These are phyloP conservation scores for Sutorius australiensis DNA, from an alignment of 768 basidiomycete genomes.

Conservation along the genomic window DNA sequence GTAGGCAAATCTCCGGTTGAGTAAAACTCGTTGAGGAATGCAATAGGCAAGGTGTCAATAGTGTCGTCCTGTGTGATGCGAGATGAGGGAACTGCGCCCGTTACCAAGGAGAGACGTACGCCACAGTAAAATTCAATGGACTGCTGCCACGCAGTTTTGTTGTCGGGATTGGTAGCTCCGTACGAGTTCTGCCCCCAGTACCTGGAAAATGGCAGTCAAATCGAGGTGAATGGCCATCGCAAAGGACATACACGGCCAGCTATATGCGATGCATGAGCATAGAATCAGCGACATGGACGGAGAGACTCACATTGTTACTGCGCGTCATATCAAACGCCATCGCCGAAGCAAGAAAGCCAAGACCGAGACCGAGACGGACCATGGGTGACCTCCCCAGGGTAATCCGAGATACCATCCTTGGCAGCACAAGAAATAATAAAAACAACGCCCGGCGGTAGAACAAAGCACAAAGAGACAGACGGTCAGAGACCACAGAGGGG, in stretches of 20 bases:
- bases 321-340: slow-evolving; percentile 26
- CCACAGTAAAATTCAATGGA: slow-evolving; percentile 32
- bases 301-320: slow-evolving; percentile 23
- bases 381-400: neutral
- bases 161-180: slow-evolving; percentile 24
- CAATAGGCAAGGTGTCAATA: slow-evolving; percentile 58
- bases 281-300: neutral
- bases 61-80: slow-evolving; percentile 42
- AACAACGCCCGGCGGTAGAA: neutral
- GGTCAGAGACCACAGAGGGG: neutral
- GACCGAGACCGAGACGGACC: slow-evolving; percentile 13
- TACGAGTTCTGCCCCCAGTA: slow-evolving; percentile 39
- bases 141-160: slow-evolving; percentile 29
- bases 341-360: slow-evolving; percentile 11
- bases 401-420: slow-evolving; percentile 11
- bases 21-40: slow-evolving; percentile 60
- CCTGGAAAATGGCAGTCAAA: slow-evolving; percentile 6
- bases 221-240: neutral
- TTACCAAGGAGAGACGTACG: slow-evolving; percentile 7
- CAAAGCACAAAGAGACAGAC: neutral
- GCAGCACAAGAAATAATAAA: neutral
- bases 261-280: slow-evolving; percentile 2
- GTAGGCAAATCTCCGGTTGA: slow-evolving; percentile 54
- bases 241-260: slow-evolving; percentile 25
- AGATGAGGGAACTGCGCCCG: neutral